A percentile compares a stretch with the other conserved stretches of the same genome.
Evolutionary conservation across 305 asterid species (phyloP).

Genomic region (Solanum hybrid): DNA sequence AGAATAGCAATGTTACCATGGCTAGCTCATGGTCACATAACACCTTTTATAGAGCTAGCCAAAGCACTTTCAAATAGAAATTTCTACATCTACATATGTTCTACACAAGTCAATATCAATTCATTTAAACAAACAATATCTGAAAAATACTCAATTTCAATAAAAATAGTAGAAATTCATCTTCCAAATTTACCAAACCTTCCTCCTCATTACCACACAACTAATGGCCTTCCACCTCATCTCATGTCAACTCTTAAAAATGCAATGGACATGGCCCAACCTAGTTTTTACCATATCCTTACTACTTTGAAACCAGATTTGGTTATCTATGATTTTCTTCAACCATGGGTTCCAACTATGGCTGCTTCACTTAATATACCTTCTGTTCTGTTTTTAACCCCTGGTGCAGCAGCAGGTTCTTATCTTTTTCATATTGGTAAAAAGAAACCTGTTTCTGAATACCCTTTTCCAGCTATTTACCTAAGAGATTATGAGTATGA

Average conservation of each 20-base stretch:
- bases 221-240: slow-evolving; percentile 65
- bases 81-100: slow-evolving; percentile 42
- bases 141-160: slow-evolving; percentile 28
- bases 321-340: slow-evolving; percentile 47
- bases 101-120: slow-evolving; percentile 35
- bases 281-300: slow-evolving; percentile 33
- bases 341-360: slow-evolving; percentile 51
- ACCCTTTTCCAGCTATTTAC: slow-evolving; percentile 40
- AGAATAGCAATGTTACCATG: slow-evolving; percentile 53
- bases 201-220: slow-evolving; percentile 52
- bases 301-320: slow-evolving; percentile 49
- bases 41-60: slow-evolving; percentile 54
- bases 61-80: slow-evolving; percentile 32
- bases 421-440: slow-evolving; percentile 3
- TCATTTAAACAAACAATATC: slow-evolving; percentile 23
- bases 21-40: slow-evolving; percentile 64
- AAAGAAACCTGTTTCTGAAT: slow-evolving; percentile 3
- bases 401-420: slow-evolving; percentile 36
- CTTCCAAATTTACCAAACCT: slow-evolving; percentile 40
- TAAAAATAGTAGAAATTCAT: slow-evolving; percentile 45
- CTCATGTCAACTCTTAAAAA: slow-evolving; percentile 37
- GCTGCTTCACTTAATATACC: slow-evolving; percentile 29
- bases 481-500: slow-evolving; percentile 9
- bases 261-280: slow-evolving; percentile 38
- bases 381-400: slow-evolving; percentile 29